Evolutionary conservation across 169 alveolate species (phyloP).

Genomic region (Babesia bigemina): DNA sequence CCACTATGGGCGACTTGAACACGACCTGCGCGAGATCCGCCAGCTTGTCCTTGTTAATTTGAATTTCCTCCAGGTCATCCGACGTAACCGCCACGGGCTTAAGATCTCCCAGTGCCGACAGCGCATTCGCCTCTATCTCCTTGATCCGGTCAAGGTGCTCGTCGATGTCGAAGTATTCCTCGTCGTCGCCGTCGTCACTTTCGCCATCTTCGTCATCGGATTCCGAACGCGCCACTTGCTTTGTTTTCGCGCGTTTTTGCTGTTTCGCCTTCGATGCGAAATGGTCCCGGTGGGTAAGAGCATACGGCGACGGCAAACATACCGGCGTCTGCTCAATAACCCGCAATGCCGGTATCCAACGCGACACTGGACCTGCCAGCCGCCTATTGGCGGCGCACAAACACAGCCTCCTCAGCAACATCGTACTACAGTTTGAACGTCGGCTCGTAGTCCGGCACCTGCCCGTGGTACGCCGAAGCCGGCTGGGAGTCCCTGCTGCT

Average conservation of each 20-base stretch:
- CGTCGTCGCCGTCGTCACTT: slow-evolving; percentile 16
- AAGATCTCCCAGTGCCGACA: slow-evolving; percentile 16
- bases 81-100: slow-evolving; percentile 19
- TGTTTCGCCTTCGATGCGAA: slow-evolving; percentile 19
- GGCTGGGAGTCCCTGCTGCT: slow-evolving; percentile 37
- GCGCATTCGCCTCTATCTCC: slow-evolving; percentile 33
- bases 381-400: neutral
- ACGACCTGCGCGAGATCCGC: slow-evolving; percentile 33
- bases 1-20: slow-evolving; percentile 29
- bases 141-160: slow-evolving; percentile 8
- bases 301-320: no score
- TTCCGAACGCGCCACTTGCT: neutral
- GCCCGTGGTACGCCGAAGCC: slow-evolving; percentile 38
- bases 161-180: slow-evolving; percentile 34
- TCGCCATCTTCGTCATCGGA: neutral
- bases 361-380: no score
- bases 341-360: no score
- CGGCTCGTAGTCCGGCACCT: slow-evolving; percentile 42
- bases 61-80: slow-evolving; percentile 14
- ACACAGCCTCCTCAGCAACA: neutral
- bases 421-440: slow-evolving; percentile 14
- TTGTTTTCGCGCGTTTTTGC: neutral
- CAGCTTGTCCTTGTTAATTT: neutral
- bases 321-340: no score
- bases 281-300: neutral